These are phyloP conservation scores for Trametes punicea DNA, from an alignment of 768 basidiomycete genomes.

Conservation along the genomic window DNA sequence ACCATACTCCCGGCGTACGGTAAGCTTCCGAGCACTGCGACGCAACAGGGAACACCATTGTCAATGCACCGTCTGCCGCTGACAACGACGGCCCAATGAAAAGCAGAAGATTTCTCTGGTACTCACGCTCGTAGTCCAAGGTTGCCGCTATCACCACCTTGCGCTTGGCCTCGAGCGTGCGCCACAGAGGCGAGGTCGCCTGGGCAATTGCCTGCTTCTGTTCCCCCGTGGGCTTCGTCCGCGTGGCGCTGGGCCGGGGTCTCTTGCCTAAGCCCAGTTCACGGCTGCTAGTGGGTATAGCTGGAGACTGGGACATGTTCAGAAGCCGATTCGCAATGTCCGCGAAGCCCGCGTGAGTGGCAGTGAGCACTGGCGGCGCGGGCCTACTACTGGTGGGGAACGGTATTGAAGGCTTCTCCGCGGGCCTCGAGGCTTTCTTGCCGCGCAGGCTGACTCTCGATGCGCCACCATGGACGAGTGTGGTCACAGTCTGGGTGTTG, in stretches of 20 bases:
- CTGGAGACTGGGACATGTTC: not conserved
- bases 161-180: constrained; percentile 4
- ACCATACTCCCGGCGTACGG: constrained; percentile 33
- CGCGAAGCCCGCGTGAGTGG: constrained; percentile 6
- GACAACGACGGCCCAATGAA: constrained; percentile 1
- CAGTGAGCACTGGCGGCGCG: constrained; percentile 8
- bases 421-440: not conserved
- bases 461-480: not conserved
- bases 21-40: constrained; percentile 34
- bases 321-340: constrained; percentile 1
- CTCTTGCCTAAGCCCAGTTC: not conserved
- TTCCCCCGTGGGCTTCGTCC: not conserved
- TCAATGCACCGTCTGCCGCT: not conserved
- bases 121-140: constrained; percentile 19
- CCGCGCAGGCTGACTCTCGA: not conserved
- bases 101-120: not conserved
- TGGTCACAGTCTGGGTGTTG: not conserved
- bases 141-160: constrained; percentile 15
- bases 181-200: constrained; percentile 9
- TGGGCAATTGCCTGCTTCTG: not conserved
- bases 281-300: not conserved
- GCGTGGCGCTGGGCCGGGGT: constrained; percentile 1
- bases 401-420: constrained; percentile 2
- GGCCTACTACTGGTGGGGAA: constrained; percentile 11
- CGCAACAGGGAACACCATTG: constrained; percentile 23